Base-by-base conservation (phyloP, 371 early-diverging fungal species). In the Chytridium lagenaria region DNA sequence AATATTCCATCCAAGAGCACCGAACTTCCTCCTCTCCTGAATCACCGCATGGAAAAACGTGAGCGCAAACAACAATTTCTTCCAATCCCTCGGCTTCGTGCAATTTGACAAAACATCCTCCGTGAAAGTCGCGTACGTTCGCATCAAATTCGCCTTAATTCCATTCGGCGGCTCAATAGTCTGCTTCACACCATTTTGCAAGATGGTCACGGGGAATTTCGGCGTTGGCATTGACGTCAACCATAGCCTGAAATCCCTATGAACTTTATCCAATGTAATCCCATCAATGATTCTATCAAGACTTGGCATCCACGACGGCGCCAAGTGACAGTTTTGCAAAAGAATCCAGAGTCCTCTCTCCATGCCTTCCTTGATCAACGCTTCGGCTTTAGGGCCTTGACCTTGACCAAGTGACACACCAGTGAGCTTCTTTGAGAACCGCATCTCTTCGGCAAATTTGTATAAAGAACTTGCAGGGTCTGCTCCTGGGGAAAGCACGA, bases 161-260 rank as follows among this genome's bases (percentile, higher is more conserved):
- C 88, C 88, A 68, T 86, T 86, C 19, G 88, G 86, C 28, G 88
- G 87, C 63, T 88, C 88, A 49, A 86, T 66, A 28, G 88, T 86
- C 67, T 82, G 81, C 65, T 88, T 88, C 15, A 88, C 85, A 10
- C 88, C 88, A 68, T 86, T 87, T 64, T 87, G 88, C 37, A 88
- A 75, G 31, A 88, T 86, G 7, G 85, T 81, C 10, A 87, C 87
- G 1, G 88, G 88, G 77, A 88, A 88, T 71, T 86, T 85, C 7
- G 82, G 78, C 1, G 88, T 83, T 37, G 88, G 88, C 78, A 84
- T 84, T 12, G 84, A 84, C 0, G 88, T 88, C 38, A 88, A 69
- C 88, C 88, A 88, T 28, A 88, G 74, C 31, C 88, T 68, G 72
- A 84, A 88, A 68, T 88, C 88, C 39, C 85, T 74, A 59, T 88